A percentile compares a stretch with the other conserved stretches of the same genome.
phyloP scores from a whole-genome alignment of 2,329 filamentous ascomycete genomes.

The Claviceps arundinis region DNA sequence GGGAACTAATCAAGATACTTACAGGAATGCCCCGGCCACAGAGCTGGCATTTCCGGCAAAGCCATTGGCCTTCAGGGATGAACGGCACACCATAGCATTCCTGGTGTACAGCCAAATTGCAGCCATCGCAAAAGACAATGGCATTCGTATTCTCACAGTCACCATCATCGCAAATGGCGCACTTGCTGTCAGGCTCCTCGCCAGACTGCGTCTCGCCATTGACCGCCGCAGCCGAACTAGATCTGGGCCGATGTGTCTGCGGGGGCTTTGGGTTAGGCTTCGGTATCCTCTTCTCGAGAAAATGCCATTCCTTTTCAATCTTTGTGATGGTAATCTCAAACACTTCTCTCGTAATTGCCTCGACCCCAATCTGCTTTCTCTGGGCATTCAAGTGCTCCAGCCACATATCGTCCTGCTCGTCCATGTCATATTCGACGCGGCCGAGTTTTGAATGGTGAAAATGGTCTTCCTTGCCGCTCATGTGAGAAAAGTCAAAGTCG shows the following conservation, averaged over 20 bases:
- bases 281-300: conserved; percentile 87
- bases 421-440: conserved; percentile 97
- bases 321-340: conserved; percentile 98
- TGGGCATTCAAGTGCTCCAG: conserved; percentile 70
- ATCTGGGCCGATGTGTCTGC: conserved; percentile 83
- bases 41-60: conserved; percentile 91
- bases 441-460: conserved; percentile 39
- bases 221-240: conserved; percentile 86
- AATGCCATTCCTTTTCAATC: conserved; percentile 98
- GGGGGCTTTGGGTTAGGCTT: conserved; percentile 95
- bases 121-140: conserved; percentile 97
- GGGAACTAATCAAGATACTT: conserved; percentile 17
- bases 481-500: conserved; percentile 34
- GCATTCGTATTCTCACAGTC: conserved; percentile 99
- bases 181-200: conserved; percentile 95
- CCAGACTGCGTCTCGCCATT: conserved; percentile 76
- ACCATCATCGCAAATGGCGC: conserved; percentile 95
- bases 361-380: conserved; percentile 59
- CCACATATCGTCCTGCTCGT: conserved; percentile 97
- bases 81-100: conserved; percentile 98
- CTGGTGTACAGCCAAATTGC: conserved; percentile 93
- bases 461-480: conserved; percentile 17
- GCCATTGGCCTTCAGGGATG: conserved; percentile 96
- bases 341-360: conserved; percentile 79
- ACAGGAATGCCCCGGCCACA: conserved; percentile 83